Conservation (phyloP, 2,329 filamentous ascomycete genomes). For the Plenodomus biglobosus region DNA sequence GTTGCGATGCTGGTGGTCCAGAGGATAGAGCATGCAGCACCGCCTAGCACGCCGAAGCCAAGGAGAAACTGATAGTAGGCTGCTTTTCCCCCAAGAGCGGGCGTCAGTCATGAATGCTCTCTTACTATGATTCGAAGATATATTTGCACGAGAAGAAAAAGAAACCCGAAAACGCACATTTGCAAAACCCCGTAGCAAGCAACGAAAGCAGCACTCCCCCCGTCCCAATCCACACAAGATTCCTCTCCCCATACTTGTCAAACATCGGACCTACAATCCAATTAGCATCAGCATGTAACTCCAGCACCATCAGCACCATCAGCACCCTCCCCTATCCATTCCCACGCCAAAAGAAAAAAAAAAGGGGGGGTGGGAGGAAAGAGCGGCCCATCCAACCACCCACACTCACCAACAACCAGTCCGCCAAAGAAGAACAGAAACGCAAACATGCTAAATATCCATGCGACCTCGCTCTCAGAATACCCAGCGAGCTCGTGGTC, state of each 20-base stretch:
- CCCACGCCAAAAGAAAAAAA: not conserved
- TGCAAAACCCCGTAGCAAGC: conserved; percentile 1
- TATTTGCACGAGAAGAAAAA: too few species aligned
- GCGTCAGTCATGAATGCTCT: not conserved
- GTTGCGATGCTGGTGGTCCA: conserved; percentile 23
- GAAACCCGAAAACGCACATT: conserved; percentile 1
- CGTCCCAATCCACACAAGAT: not conserved
- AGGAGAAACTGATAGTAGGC: conserved; percentile 42
- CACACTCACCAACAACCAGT: conserved; percentile 2
- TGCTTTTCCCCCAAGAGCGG: not conserved
- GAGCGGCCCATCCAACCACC: too few species aligned
- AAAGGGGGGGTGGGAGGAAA: too few species aligned
- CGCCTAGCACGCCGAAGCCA: conserved; percentile 32
- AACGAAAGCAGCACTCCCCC: conserved; percentile 1
- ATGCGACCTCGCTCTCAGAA: conserved; percentile 68
- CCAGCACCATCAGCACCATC: too few species aligned
- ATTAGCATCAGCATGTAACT: too few species aligned
- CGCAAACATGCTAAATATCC: conserved; percentile 79
- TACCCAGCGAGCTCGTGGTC: conserved; percentile 68
- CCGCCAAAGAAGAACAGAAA: conserved; percentile 79
- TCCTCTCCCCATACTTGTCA: conserved; percentile 4
- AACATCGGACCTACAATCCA: conserved; percentile 1
- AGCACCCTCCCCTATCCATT: too few species aligned
- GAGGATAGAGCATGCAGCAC: conserved; percentile 33
- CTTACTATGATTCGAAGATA: too few species aligned